Evolutionary conservation across 2,329 filamentous ascomycete genomes (phyloP).

Genomic region (Mycosphaerella sp.): DNA sequence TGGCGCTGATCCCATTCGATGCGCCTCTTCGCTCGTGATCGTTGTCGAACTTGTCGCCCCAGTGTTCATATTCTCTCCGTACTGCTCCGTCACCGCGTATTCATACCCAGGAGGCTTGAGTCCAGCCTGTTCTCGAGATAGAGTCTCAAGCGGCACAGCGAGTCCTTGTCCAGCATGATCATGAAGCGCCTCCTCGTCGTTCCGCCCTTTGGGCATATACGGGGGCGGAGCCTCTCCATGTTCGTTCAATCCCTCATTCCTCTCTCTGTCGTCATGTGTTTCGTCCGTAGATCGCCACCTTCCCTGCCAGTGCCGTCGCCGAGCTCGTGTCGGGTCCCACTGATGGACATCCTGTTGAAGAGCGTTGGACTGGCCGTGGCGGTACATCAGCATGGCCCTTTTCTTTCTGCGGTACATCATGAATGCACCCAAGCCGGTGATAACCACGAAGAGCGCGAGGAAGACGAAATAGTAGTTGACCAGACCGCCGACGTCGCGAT

Average conservation of each 20-base stretch:
- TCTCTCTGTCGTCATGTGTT: constrained; percentile 1
- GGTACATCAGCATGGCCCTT: constrained; percentile 22
- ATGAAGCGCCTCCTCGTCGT: constrained; percentile 9
- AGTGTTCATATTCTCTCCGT: neutral
- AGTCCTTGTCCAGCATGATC: constrained; percentile 2
- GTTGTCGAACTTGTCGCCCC: neutral
- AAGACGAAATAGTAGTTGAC: constrained; percentile 52
- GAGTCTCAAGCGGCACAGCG: constrained; percentile 36
- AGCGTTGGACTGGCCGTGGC: constrained; percentile 10
- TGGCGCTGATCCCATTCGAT: neutral
- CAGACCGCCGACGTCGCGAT: constrained; percentile 21
- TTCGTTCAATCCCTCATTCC: constrained; percentile 56
- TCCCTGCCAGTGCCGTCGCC: constrained; percentile 29
- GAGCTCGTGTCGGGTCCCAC: constrained; percentile 13
- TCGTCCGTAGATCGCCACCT: constrained; percentile 16
- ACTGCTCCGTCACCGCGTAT: constrained; percentile 2
- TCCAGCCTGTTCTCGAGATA: constrained; percentile 34
- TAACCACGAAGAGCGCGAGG: constrained; percentile 47
- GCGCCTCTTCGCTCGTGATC: neutral
- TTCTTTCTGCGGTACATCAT: constrained; percentile 42
- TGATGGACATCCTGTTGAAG: constrained; percentile 14
- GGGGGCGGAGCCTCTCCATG: constrained; percentile 59
- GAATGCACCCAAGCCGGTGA: constrained; percentile 41
- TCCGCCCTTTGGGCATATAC: constrained; percentile 41
- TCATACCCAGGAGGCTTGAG: constrained; percentile 40